These are phyloP conservation scores for Friedmanniomyces simplex DNA, from an alignment of 495 filamentous ascomycete species.

Conservation along the genomic window DNA sequence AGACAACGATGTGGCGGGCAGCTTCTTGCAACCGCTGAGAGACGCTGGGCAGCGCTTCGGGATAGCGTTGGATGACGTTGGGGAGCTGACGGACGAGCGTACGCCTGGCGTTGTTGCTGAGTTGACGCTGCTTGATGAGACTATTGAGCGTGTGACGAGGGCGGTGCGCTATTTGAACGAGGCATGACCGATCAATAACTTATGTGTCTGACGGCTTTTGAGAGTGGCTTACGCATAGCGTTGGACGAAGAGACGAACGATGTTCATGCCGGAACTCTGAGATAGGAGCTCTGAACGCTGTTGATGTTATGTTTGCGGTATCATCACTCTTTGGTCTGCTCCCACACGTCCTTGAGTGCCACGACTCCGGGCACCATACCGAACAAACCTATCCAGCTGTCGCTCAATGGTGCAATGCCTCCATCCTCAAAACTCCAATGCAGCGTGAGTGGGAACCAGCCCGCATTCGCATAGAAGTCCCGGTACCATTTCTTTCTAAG, in stretches of 20 bases:
- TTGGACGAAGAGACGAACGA: neutral
- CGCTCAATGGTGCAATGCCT: neutral
- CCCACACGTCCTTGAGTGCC: constrained; percentile 7
- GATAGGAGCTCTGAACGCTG: neutral
- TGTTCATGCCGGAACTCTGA: neutral
- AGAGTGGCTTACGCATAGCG: neutral
- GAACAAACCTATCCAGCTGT: constrained; percentile 9
- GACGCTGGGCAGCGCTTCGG: constrained; percentile 35
- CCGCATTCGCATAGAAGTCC: constrained; percentile 36
- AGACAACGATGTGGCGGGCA: constrained; percentile 26
- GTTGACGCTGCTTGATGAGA: constrained; percentile 18
- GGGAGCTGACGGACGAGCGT: constrained; percentile 22
- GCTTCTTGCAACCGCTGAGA: constrained; percentile 43
- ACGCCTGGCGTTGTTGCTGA: constrained; percentile 11
- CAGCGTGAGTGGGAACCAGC: constrained; percentile 53
- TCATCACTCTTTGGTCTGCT: neutral
- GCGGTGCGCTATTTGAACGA: constrained; percentile 17
- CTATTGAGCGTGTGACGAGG: constrained; percentile 14
- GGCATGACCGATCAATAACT: neutral
- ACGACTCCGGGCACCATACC: constrained; percentile 12
- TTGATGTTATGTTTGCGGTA: neutral
- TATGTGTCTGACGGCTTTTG: neutral
- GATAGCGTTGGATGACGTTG: constrained; percentile 26
- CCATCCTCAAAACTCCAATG: constrained; percentile 68
- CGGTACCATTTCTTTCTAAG: constrained; percentile 33